Evolutionary conservation across 495 filamentous ascomycete genomes (phyloP), one percentile per base, ranked within the genome.

Genomic region (Ascobolus immersus): DNA sequence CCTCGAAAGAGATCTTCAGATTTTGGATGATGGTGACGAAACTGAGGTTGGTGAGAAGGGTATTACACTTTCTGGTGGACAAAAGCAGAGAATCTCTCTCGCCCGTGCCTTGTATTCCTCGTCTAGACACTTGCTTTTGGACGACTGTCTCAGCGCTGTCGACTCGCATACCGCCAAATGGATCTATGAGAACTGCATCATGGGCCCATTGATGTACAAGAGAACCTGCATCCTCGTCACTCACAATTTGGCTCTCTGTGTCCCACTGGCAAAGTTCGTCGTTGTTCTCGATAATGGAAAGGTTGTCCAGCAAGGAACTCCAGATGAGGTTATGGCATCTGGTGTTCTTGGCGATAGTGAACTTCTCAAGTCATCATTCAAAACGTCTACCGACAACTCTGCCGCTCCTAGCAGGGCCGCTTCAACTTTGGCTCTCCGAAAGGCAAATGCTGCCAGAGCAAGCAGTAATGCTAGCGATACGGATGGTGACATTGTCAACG

Each of bases 41-140:
- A 94, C 89, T 0, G 56, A 93, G 9, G 89, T 94, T n/a, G n/a
- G n/a, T n/a, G n/a, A n/a, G n/a, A 94, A 93, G 52, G 89, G 89
- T 24, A 91, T 99, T 39, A 79, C 82, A 29, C 61, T 99, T 17
- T 99, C 89, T 9, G 89, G 89, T 38, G 86, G 86, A 11, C 86
- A 99, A 52, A 99, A 99, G 54, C 86, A 99, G 54, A 69, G 86
- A 35, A 93, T 99, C 21, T 94, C 89, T 17, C 60, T 99, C 15
- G 86, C 86, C 11, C 68, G 86, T 40, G 86, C 89, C 1, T 58
- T 99, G 10, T 99, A 99, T 51, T 89, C 77, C 38, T 79, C 73
- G 52, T 84, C 81, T 11, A 68, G 70, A 28, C 84, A 99, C 51
- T 51, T 99, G 9, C 63, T 99, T 4, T 57, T 99, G 20, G 86